Conservation (phyloP, 768 basidiomycete species). For the Lentinula sp. region DNA sequence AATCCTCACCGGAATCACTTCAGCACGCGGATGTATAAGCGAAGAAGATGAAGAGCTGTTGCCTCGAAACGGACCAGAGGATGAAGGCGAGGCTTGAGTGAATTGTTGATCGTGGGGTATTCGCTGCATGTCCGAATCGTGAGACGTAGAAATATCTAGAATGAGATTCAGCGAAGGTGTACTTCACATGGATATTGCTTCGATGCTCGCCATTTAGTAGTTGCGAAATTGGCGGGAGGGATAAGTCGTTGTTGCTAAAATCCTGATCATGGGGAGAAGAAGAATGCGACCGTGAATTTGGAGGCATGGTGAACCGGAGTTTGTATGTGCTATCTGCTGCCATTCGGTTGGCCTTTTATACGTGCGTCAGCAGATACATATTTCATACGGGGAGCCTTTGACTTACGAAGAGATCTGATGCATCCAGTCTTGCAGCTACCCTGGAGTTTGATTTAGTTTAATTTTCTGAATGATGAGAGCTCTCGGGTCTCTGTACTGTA, state of each 20-base stretch:
- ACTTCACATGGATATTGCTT: not conserved
- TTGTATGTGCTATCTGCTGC: not conserved
- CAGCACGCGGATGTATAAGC: too few relatives aligned
- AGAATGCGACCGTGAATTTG: not conserved
- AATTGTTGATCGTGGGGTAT: not conserved
- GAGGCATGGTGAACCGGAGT: not conserved
- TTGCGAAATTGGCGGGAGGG: not conserved
- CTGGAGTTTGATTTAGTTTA: not conserved
- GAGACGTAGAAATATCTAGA: not conserved
- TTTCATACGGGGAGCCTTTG: not conserved
- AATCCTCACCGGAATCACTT: too few relatives aligned
- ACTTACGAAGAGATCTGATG: not conserved
- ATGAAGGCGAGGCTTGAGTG: too few relatives aligned
- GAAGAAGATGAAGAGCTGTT: too few relatives aligned
- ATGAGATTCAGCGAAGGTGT: not conserved
- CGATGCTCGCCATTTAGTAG: not conserved
- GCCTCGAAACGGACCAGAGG: too few relatives aligned
- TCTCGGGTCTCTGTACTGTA: not conserved
- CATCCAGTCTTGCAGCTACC: not conserved
- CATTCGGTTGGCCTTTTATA: not conserved
- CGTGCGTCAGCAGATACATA: not conserved
- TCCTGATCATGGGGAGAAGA: not conserved
- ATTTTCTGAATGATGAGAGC: not conserved
- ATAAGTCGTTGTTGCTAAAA: not conserved
- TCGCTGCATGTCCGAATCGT: not conserved